Conservation (phyloP, 176 grass and related monocot species). For the Melocanna baccifera region DNA sequence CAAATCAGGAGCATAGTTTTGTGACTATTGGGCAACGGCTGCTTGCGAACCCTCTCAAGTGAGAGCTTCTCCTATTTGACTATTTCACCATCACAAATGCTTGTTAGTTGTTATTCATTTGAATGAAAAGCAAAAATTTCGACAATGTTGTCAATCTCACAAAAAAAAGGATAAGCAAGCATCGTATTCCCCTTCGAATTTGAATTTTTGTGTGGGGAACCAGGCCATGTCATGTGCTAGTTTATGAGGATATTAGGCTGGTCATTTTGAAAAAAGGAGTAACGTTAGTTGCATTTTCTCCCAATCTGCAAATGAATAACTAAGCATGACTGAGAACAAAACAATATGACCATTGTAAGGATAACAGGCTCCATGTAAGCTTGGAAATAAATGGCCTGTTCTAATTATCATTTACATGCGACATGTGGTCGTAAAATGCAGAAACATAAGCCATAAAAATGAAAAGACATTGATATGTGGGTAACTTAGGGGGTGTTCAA, state of each 20-base stretch:
- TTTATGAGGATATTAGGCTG: background rate
- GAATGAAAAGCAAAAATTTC: background rate
- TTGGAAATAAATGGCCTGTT: background rate
- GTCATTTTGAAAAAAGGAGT: background rate
- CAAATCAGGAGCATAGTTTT: conserved; percentile 96
- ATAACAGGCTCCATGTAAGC: background rate
- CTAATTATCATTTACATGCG: background rate
- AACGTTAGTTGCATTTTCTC: background rate
- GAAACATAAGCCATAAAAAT: background rate
- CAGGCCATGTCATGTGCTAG: background rate
- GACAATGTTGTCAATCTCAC: background rate
- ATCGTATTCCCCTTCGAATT: background rate
- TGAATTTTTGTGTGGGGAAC: background rate
- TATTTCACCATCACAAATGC: background rate
- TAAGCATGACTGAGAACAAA: background rate
- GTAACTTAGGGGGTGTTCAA: background rate
- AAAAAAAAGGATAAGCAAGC: background rate
- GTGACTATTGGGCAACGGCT: conserved; percentile 91
- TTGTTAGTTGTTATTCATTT: background rate
- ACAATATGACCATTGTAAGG: background rate
- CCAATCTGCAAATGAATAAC: background rate
- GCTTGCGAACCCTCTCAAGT: conserved; percentile 86
- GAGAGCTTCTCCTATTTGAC: conserved; percentile 31
- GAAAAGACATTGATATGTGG: background rate
- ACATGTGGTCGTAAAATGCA: background rate